These are phyloP conservation scores for Cytospora paraplurivora DNA, from an alignment of 2,329 filamentous ascomycete genomes.

Conservation along the genomic window DNA sequence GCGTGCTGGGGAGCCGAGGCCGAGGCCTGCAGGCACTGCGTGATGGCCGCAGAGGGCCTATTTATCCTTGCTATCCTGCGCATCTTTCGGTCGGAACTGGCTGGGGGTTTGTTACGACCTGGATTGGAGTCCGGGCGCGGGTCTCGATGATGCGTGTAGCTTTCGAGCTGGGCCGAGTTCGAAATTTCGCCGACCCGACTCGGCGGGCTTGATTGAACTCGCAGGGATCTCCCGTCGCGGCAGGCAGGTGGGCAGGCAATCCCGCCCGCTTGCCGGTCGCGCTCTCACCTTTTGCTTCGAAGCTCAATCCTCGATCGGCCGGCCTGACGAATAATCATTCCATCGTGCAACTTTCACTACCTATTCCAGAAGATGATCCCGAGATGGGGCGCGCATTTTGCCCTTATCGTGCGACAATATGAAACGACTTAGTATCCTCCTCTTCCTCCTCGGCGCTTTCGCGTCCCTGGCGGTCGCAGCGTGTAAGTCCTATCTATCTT, in stretches of 20 bases:
- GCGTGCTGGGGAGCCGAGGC: constrained; percentile 16
- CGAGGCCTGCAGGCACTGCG: constrained; percentile 23
- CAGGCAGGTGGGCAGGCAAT: constrained; percentile 12
- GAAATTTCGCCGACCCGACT: constrained; percentile 20
- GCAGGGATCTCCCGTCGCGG: constrained; percentile 22
- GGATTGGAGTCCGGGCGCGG: constrained; percentile 6
- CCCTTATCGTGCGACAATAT: constrained; percentile 27
- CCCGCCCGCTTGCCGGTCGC: constrained; percentile 7
- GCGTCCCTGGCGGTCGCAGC: constrained; percentile 41
- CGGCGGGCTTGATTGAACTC: background rate
- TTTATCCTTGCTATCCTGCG: constrained; percentile 27
- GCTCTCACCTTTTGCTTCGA: background rate
- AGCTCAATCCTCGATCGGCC: background rate
- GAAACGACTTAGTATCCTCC: constrained; percentile 34
- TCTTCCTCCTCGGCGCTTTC: constrained; percentile 38
- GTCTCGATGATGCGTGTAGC: background rate
- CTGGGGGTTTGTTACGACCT: background rate
- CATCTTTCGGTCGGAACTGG: constrained; percentile 17
- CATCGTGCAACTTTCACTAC: background rate
- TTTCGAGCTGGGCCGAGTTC: constrained; percentile 9
- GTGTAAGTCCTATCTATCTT: constrained; percentile 40
- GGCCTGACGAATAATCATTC: background rate
- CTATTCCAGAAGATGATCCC: background rate
- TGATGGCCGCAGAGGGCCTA: constrained; percentile 21
- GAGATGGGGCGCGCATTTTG: background rate